Conservation (phyloP, 805 yeast species). For the Starmera amethionina region DNA sequence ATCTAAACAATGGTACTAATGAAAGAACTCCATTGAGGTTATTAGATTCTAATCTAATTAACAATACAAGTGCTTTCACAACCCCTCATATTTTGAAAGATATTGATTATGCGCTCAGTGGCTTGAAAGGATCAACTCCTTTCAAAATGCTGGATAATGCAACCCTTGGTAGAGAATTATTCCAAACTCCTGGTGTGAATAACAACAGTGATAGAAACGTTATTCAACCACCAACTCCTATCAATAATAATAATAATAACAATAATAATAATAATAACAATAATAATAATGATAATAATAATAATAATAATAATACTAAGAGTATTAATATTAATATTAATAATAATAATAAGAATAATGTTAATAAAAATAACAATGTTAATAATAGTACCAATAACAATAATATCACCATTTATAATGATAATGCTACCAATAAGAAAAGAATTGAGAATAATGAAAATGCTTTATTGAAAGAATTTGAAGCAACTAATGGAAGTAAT, state of each 20-base stretch:
- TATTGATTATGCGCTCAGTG: conserved; percentile 7
- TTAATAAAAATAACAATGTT: no score
- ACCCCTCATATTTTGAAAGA: conserved; percentile 18
- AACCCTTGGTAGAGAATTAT: conserved; percentile 7
- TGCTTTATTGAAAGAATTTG: neutral
- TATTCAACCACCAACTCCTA: no score
- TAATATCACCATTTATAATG: no score
- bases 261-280: no score
- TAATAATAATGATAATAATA: no score
- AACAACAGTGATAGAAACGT: no score
- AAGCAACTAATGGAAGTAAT: neutral
- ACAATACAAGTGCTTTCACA: conserved; percentile 5
- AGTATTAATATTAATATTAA: neutral
- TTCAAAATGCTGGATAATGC: conserved; percentile 10
- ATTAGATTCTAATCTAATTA: no score
- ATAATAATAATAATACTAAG: neutral
- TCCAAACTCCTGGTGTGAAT: conserved; percentile 11
- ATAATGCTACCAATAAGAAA: neutral
- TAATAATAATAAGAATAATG: neutral
- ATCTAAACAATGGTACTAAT: no score
- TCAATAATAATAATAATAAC: no score
- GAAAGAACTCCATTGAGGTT: no score
- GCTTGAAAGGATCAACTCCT: conserved; percentile 13
- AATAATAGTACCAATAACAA: no score
- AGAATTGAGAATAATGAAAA: neutral